Conservation (phyloP, 164 flowering plant genomes). For the Protea cynaroides region DNA sequence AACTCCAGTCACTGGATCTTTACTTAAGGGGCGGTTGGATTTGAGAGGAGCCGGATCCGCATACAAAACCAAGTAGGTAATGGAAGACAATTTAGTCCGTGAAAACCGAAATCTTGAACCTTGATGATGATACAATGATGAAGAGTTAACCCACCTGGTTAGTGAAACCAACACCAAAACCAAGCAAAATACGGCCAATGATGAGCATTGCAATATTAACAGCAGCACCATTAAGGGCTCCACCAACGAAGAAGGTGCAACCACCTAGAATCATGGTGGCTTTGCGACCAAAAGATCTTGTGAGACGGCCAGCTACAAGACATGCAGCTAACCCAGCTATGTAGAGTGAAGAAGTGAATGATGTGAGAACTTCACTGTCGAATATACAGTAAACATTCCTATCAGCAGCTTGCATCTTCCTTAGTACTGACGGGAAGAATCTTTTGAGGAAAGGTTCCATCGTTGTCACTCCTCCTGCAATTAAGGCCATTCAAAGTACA, state of each 20-base stretch:
- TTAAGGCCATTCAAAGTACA: background rate
- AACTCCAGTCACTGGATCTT: too few species aligned
- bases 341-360: constrained; percentile 71
- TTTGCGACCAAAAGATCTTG: constrained; percentile 44
- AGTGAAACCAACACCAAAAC: constrained; percentile 65
- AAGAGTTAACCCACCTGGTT: constrained; percentile 61
- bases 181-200: constrained; percentile 67
- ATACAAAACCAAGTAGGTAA: too few species aligned
- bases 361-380: constrained; percentile 51
- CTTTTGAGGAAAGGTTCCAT: constrained; percentile 55
- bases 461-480: constrained; percentile 71
- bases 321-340: constrained; percentile 52
- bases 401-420: constrained; percentile 30
- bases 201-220: constrained; percentile 59
- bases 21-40: too few species aligned
- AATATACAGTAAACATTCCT: constrained; percentile 47
- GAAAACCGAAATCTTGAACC: too few species aligned
- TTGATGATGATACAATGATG: too few species aligned
- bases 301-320: constrained; percentile 41
- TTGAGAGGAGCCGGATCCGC: too few species aligned
- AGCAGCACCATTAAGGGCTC: constrained; percentile 49
- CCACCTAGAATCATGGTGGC: constrained; percentile 61
- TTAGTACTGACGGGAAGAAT: constrained; percentile 55
- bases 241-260: constrained; percentile 45
- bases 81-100: too few species aligned